Base-by-base conservation (phyloP, 176 grass and related monocot genomes). In the Paspalum notatum region DNA sequence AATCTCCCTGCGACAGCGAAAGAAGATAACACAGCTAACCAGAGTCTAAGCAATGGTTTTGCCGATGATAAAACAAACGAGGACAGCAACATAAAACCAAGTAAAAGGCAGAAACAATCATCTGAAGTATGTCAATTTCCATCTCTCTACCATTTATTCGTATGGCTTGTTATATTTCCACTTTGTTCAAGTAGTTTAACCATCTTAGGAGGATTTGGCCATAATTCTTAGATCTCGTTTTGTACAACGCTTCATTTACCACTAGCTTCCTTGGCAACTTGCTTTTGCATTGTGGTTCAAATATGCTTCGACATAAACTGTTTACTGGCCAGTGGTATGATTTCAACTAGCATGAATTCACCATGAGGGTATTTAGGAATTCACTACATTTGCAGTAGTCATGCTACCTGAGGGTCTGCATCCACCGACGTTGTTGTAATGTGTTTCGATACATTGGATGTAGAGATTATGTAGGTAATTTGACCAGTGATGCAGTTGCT, bases 61-160 rank as follows among this genome's bases (percentile, higher is more conserved):
- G 20, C 21, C 22, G 83, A 92, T 45, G 70, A 82, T 74, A 77
- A 92, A 63, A 47, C 21, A 5, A 75, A 52, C 1, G 71, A 87
- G 17, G 51, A 73, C 53, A 76, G 76, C 76, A 66, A 49, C 12
- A 8, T 55, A 37, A 89, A 87, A 68, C 78, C 89, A 8, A 89
- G 65, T 26, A 92, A 89, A 89, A 91, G 86, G 58, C 90, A 91
- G 55, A 91, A 91, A 22, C 26, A 83, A 59, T 91, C 92, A 79
- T 73, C 77, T 43, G 95, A 99, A 66, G 92, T 99, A 91, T 68
- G 71, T 4, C 47, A 20, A 20, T 76, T 16, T 40, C 73, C 66
- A 7, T 60, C 38, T 73, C 22, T 53, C 14, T 51, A 17, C 20
- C 52, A 13, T 57, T 42, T 0, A 13, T 58, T 42, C 3, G n/a